A percentile compares a stretch with the other conserved stretches of the same genome.
phyloP scores from a whole-genome alignment of 2,329 filamentous ascomycete genomes.

The Botrytis sinoallii region DNA sequence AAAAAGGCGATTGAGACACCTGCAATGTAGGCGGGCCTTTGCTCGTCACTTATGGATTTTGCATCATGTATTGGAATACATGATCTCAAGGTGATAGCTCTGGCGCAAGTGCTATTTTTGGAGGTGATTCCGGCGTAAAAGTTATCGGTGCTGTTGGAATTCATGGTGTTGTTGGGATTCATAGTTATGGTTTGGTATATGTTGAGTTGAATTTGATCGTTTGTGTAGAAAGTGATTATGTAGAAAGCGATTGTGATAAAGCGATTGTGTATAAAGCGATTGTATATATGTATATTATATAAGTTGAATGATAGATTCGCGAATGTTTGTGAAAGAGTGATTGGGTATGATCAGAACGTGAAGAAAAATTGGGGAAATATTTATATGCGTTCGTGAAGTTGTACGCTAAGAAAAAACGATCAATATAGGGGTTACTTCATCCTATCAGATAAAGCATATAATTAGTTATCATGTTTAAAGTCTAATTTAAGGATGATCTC shows the following conservation, averaged over 20 bases:
- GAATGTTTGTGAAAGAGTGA: neutral
- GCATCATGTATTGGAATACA: neutral
- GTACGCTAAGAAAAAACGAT: neutral
- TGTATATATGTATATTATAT: neutral
- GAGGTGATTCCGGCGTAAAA: neutral
- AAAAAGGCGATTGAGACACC: neutral
- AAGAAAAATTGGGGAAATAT: neutral
- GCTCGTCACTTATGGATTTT: neutral
- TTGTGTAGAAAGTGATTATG: neutral
- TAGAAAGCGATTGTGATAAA: neutral
- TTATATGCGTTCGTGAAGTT: neutral
- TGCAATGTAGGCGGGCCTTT: neutral
- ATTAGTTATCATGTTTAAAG: too few species aligned
- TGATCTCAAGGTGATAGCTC: neutral
- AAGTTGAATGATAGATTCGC: neutral
- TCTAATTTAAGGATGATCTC: neutral
- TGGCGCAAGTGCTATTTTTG: neutral
- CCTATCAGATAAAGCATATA: neutral
- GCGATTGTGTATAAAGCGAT: neutral
- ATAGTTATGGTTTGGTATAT: neutral
- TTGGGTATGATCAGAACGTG: neutral
- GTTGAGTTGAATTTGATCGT: neutral
- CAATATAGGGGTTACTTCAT: neutral
- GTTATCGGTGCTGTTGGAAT: neutral
- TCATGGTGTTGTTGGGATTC: neutral